Evolutionary conservation across 345 rosid species (phyloP).

Genomic region (Ceriops zippeliana): DNA sequence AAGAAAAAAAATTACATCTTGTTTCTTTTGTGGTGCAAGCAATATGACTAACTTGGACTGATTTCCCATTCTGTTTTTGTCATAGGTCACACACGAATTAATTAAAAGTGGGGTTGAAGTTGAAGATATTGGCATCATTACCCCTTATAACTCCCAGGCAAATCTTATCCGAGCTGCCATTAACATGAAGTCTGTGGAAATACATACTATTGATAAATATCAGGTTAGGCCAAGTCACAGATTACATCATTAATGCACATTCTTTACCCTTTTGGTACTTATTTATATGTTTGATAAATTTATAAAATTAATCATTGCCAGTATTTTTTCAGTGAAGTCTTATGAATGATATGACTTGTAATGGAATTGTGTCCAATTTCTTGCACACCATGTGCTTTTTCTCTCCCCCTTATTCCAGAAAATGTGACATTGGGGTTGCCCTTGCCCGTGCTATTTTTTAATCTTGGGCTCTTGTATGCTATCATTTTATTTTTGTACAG

Average conservation of each 20-base stretch:
- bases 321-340: too few species aligned
- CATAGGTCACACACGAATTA: conserved; percentile 59
- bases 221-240: conserved; percentile 52
- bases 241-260: too few species aligned
- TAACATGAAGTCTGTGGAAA: conserved; percentile 56
- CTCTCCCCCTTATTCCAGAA: not conserved
- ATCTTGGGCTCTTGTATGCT: too few species aligned
- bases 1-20: not conserved
- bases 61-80: conserved; percentile 2
- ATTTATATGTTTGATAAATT: too few species aligned
- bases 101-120: conserved; percentile 56
- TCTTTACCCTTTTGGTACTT: too few species aligned
- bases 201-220: conserved; percentile 91
- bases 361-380: not conserved
- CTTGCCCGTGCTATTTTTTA: too few species aligned
- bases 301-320: too few species aligned
- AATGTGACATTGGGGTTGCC: too few species aligned
- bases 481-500: conserved; percentile 30
- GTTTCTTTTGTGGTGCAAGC: not conserved
- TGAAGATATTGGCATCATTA: conserved; percentile 81
- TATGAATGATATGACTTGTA: not conserved
- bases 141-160: conserved; percentile 91
- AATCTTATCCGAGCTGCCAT: conserved; percentile 55
- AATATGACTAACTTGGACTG: not conserved
- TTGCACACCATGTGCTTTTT: not conserved